A percentile compares a stretch with the other conserved stretches of the same genome.
phyloP scores from a whole-genome alignment of 2,329 filamentous ascomycete genomes.

The Xylogone sp. region DNA sequence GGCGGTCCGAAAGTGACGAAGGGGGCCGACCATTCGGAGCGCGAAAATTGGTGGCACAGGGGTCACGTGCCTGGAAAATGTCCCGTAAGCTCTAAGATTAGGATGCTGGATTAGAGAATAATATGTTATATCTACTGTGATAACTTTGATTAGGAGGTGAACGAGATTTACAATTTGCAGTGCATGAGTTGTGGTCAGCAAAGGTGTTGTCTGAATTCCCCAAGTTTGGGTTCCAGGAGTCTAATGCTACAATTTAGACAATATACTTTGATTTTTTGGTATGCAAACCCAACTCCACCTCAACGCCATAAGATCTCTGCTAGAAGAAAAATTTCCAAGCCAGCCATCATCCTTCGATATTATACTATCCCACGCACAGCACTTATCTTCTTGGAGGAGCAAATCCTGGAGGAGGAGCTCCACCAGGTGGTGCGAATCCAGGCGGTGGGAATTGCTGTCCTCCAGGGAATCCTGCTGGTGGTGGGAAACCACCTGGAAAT shows the following conservation, averaged over 20 bases:
- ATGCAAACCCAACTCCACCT: conserved; percentile 25
- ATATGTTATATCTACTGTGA: no score
- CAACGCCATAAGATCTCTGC: conserved; percentile 26
- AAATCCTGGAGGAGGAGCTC: conserved; percentile 43
- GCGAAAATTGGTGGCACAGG: not conserved
- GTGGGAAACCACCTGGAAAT: conserved; percentile 47
- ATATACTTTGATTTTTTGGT: conserved; percentile 20
- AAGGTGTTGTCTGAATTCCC: not conserved
- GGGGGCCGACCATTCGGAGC: no score
- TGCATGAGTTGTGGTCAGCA: not conserved
- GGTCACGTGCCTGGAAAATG: conserved; percentile 1
- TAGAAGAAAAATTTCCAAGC: conserved; percentile 17
- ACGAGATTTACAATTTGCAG: not conserved
- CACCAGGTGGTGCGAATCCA: conserved; percentile 33
- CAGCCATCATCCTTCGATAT: conserved; percentile 10
- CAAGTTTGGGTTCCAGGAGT: not conserved
- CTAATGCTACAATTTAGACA: conserved; percentile 23
- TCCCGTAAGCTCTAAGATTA: no score
- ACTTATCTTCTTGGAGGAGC: conserved; percentile 30
- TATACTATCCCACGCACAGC: conserved; percentile 3
- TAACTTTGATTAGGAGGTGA: no score
- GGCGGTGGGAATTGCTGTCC: conserved; percentile 73
- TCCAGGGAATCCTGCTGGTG: conserved; percentile 46
- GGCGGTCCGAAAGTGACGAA: not conserved
- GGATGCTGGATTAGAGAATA: no score